These are phyloP conservation scores for Saposhnikovia divaricata DNA, from an alignment of 129 eudicot genomes.

Conservation along the genomic window DNA sequence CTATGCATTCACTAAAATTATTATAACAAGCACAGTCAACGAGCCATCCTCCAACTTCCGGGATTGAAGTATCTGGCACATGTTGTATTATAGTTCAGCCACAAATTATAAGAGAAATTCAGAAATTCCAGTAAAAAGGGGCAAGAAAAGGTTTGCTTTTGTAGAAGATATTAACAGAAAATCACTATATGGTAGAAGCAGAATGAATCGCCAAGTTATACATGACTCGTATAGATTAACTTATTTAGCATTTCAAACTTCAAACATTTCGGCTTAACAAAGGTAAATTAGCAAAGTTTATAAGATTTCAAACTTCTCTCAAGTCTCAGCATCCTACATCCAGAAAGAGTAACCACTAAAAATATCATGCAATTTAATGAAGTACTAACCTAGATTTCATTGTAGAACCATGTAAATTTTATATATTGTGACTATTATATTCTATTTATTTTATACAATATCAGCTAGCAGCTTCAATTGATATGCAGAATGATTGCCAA, in stretches of 20 bases:
- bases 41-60: constrained; percentile 78
- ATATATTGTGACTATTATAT: background rate
- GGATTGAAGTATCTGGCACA: constrained; percentile 63
- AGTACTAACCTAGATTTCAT: background rate
- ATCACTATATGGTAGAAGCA: background rate
- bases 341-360: background rate
- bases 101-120: background rate
- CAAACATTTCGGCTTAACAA: background rate
- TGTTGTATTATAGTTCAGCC: background rate
- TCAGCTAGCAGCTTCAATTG: background rate
- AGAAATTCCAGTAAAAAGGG: background rate
- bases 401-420: background rate
- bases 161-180: background rate
- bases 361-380: background rate
- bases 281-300: background rate
- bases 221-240: background rate
- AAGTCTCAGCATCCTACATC: background rate
- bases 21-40: constrained; percentile 66
- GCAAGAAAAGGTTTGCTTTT: background rate
- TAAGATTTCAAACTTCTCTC: background rate
- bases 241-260: background rate
- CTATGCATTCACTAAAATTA: too few relatives aligned
- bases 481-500: background rate
- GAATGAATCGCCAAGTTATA: background rate
- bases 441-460: background rate